phyloP scores from a whole-genome alignment of 306 rosid genomes.

The Spatholobus suberectus region DNA sequence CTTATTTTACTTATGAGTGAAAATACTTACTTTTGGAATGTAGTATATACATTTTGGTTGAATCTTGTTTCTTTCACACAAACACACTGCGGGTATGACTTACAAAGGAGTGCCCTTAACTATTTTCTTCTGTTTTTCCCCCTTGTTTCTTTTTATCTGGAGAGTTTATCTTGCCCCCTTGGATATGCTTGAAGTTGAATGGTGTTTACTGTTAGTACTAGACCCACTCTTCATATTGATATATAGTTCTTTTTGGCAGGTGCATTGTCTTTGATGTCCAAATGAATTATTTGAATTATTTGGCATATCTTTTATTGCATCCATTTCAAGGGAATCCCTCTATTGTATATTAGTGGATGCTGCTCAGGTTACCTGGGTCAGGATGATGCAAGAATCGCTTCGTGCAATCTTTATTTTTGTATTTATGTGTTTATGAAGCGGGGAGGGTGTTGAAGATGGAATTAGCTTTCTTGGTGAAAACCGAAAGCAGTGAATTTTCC shows the following conservation, averaged over 20 bases:
- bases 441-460: slow-evolving; percentile 36
- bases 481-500: slow-evolving; percentile 39
- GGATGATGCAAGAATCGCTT: slow-evolving; percentile 48
- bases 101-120: not conserved
- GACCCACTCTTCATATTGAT: slow-evolving; percentile 22
- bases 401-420: slow-evolving; percentile 35
- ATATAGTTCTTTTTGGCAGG: slow-evolving; percentile 47
- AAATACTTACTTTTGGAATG: slow-evolving; percentile 11
- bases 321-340: slow-evolving; percentile 42
- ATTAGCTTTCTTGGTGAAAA: slow-evolving; percentile 31
- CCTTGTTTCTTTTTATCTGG: not conserved
- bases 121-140: not conserved
- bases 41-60: slow-evolving; percentile 6
- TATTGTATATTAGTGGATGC: slow-evolving; percentile 67
- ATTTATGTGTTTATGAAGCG: slow-evolving; percentile 30
- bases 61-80: slow-evolving; percentile 13
- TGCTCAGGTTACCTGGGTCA: slow-evolving; percentile 40
- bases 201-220: not conserved
- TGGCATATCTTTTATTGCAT: slow-evolving; percentile 33
- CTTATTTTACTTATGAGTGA: not conserved
- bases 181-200: slow-evolving; percentile 11
- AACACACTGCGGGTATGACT: not conserved
- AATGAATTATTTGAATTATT: slow-evolving; percentile 34
- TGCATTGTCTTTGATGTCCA: slow-evolving; percentile 24
- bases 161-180: not conserved